phyloP scores from a whole-genome alignment of 352 stramenopile species.

The Blastocystis sp. region DNA sequence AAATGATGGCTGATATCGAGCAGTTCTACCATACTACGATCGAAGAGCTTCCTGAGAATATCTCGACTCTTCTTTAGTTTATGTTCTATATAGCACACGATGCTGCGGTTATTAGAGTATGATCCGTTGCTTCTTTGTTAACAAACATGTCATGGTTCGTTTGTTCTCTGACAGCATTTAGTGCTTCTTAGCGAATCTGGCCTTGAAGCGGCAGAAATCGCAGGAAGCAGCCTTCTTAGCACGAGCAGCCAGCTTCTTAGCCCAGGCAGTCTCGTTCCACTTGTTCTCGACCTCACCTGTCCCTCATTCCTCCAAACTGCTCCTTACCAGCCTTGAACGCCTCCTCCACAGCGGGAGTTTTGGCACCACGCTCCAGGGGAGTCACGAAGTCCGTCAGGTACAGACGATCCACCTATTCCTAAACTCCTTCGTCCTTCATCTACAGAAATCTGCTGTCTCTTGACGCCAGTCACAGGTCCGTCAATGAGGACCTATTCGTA shows the following conservation, averaged over 20 bases:
- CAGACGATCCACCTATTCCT: conserved; percentile 79
- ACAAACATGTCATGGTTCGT: conserved; percentile 12
- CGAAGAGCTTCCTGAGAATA: conserved; percentile 97
- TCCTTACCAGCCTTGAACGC: conserved; percentile 81
- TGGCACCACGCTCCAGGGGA: conserved; percentile 66
- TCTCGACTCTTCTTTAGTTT: conserved; percentile 93
- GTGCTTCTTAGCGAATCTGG: conserved; percentile 95
- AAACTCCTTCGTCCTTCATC: neutral
- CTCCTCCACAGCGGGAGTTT: conserved; percentile 41
- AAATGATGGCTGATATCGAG: conserved; percentile 97
- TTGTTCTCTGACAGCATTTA: conserved; percentile 25
- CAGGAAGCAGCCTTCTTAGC: conserved; percentile 80
- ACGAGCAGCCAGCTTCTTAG: conserved; percentile 93
- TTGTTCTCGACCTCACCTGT: conserved; percentile 78
- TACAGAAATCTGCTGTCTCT: conserved; percentile 86
- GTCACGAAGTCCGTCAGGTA: conserved; percentile 90
- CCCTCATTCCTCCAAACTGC: conserved; percentile 79
- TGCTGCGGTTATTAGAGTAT: conserved; percentile 13
- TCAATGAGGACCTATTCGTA: conserved; percentile 75
- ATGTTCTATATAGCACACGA: conserved; percentile 46
- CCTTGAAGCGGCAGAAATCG: conserved; percentile 99
- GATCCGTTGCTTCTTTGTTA: neutral
- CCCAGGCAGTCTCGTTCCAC: conserved; percentile 86
- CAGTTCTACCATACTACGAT: conserved; percentile 99
- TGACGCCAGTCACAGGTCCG: conserved; percentile 84